Evolutionary conservation across 1,284 basidiomycete genomes (phyloP), one percentile per base, ranked within the genome.

Genomic region (Ceratobasidium sp.): DNA sequence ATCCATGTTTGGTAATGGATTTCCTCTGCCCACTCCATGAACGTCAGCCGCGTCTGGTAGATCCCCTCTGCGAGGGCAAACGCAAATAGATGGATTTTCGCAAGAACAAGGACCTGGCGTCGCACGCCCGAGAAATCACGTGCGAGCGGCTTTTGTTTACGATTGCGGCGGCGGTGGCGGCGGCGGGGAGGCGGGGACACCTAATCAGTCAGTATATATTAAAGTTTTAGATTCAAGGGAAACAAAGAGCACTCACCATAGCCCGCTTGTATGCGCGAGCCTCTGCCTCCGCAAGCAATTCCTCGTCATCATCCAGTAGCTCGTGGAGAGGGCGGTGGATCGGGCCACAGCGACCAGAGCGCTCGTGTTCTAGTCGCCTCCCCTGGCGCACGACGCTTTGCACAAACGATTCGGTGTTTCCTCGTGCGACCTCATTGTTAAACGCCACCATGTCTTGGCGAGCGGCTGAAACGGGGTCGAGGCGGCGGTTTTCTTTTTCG

Each of bases 401-500:
- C 10, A 68, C 66, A 10, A 68, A 52, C 3, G 48, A 54, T 6
- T 23, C n/a, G 4, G 50, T 33, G 23, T 54, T 38, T 18, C 35
- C 66, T 6, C 18, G 30, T n/a, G 48, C 48, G 18, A 52, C 27
- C 33, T 33, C 66, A 8, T 68, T 50, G 33, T 68, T 68, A 20
- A 68, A 68, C 4, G 48, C 66, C 16, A 68, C 30, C 27, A 68
- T 68, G 48, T 68, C 66, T 3, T 2, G 14, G 0, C 48, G 66
- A 20, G 66, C 66, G 6, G 44, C 46, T 3, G 18, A n/a, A 6
- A 54, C n/a, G 20, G 66, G 66, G 35, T 68, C 66, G 33, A 68
- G 48, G 10, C 66, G 48, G 18, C 66, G 66, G 18, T 30, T 68
- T 8, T 38, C 38, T 8, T 38, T 38, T 8, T 50, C 48, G 2